These are phyloP conservation scores for Hypoxylon sp. DNA, from an alignment of 2,329 filamentous ascomycete species.

Conservation along the genomic window DNA sequence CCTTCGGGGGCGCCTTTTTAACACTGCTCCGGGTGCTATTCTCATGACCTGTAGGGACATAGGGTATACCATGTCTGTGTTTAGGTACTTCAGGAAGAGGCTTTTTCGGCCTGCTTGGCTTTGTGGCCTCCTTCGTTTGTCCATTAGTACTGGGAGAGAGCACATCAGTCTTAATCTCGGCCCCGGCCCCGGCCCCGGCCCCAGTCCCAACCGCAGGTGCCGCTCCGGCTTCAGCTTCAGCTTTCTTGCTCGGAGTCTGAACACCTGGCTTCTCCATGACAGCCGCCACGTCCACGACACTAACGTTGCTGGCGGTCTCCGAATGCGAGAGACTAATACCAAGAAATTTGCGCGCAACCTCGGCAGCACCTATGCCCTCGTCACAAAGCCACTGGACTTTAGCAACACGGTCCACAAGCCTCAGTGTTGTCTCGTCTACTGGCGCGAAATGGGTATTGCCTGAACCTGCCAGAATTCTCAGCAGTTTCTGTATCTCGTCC, in stretches of 20 bases:
- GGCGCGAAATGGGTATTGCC: constrained; percentile 80
- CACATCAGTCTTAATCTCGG: constrained; percentile 9
- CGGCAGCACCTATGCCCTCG: constrained; percentile 50
- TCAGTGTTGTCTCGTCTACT: constrained; percentile 79
- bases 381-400: constrained; percentile 73
- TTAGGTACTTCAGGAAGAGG: constrained; percentile 63
- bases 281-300: constrained; percentile 79
- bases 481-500: constrained; percentile 79
- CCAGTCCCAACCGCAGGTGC: constrained; percentile 36
- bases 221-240: constrained; percentile 27
- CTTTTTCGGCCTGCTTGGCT: constrained; percentile 52
- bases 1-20: constrained; percentile 48
- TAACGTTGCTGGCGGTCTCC: constrained; percentile 76
- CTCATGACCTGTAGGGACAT: constrained; percentile 36
- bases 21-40: constrained; percentile 18
- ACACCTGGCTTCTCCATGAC: constrained; percentile 85
- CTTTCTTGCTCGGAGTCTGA: constrained; percentile 76
- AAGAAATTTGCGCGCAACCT: constrained; percentile 67
- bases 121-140: constrained; percentile 34
- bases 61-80: constrained; percentile 62
- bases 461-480: constrained; percentile 74
- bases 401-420: constrained; percentile 78
- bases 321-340: constrained; percentile 74
- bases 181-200: constrained; percentile 10
- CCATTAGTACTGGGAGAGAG: constrained; percentile 6